A percentile compares a stretch with the other conserved stretches of the same genome.
These are phyloP conservation scores for Delphinella strobiligena DNA, from an alignment of 2,329 filamentous ascomycete genomes.

Conservation along the genomic window DNA sequence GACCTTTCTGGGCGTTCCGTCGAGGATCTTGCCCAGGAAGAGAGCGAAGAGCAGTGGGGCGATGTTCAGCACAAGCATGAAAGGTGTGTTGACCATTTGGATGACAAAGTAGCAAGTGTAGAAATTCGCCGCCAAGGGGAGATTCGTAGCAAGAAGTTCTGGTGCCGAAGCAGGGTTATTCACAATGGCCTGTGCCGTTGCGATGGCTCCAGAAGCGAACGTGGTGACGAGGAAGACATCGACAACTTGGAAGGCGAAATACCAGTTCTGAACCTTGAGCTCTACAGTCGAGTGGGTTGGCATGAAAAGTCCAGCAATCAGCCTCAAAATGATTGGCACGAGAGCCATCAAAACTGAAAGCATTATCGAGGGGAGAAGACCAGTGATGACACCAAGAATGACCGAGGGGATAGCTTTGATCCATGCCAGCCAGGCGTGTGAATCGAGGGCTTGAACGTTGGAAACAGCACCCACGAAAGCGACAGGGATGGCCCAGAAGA, in stretches of 20 bases:
- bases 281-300: conserved; percentile 33
- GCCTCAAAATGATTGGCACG: conserved; percentile 68
- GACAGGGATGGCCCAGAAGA: conserved; percentile 25
- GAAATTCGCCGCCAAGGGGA: conserved; percentile 29
- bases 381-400: conserved; percentile 19
- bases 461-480: conserved; percentile 22
- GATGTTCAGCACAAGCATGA: conserved; percentile 10
- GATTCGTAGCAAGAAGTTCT: conserved; percentile 20
- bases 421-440: conserved; percentile 19
- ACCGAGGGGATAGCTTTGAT: conserved; percentile 18
- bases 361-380: conserved; percentile 43
- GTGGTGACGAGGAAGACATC: conserved; percentile 31
- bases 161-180: conserved; percentile 21
- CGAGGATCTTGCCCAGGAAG: conserved; percentile 20
- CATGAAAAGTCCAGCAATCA: conserved; percentile 55
- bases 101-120: conserved; percentile 29
- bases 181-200: conserved; percentile 20
- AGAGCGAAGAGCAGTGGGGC: conserved; percentile 16
- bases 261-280: conserved; percentile 26
- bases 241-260: conserved; percentile 29
- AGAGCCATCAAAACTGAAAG: conserved; percentile 77
- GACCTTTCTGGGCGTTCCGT: conserved; percentile 35
- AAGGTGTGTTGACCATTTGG: conserved; percentile 21
- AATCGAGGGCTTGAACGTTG: conserved; percentile 21
- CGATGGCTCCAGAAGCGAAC: conserved; percentile 24